Base-by-base conservation (phyloP, 1,284 basidiomycete species). In the Moesziomyces sp. region DNA sequence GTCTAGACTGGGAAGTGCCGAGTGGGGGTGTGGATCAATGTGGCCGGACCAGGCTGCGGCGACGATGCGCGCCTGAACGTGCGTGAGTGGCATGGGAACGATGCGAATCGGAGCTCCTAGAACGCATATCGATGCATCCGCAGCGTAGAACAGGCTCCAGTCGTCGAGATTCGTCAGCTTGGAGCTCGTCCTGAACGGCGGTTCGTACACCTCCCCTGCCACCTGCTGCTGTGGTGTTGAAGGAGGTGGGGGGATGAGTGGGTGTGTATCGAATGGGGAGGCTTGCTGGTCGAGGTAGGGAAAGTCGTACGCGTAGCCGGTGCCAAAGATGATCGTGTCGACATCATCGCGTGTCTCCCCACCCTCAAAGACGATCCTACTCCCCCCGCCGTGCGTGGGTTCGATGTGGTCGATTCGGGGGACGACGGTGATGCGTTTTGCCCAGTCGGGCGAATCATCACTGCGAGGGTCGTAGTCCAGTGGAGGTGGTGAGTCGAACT, bases 281-380 rank as follows among this genome's bases (percentile, higher is more conserved):
- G 56, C 11, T 7, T 11, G 13, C 7, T 79, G 77, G 28, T 61
- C 24, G 19, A 82, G 56, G 43, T 75, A 77, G 0, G 78, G 74
- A 19, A 73, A 62, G 24, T 78, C 71, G 44, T 76, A 80, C 19
- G 63, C 48, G 52, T 80, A 84, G 8, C 83, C 83, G 1, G 83
- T 84, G 11, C 67, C 83, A 58, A 83, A 84, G 5, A 84, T 53
- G 47, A 84, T 74, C 52, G 74, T 51, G 34, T 83, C 78, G 11
- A 84, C 65, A 34, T 75, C 55, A 2, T 55, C 47, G 5, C 76
- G 35, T 5, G 10, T 24, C 9, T 53, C 5, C 0, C 69, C 75
- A 18, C 70, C 65, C 5, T 65, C 56, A 7, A 83, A 57, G 2
- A 77, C 44, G 4, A 58, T 35, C 4, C 13, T 28, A 28, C 26